Evolutionary conservation across 2,329 filamentous ascomycete species (phyloP), one percentile per base, ranked within the genome.

Genomic region (Aulographum hederae): DNA sequence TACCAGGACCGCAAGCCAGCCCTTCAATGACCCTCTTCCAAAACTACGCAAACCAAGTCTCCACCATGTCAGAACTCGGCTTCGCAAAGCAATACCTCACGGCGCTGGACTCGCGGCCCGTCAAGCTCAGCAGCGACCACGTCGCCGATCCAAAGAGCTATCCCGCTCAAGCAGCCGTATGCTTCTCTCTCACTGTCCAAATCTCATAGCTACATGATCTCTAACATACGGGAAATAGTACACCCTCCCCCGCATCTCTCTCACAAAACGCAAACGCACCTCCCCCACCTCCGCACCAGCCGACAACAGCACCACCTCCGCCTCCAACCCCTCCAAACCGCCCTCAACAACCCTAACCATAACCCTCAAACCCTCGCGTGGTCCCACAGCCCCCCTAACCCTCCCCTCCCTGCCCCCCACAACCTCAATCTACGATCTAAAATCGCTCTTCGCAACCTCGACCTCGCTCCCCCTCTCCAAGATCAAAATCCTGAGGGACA

Each of bases 121-220:
- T 73, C 44, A 91, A 85, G 61, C 69, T 95, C 39, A 73, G 77
- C n/a, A 63, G 79, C 40, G 82, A 95, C 53, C 78, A 94, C 70
- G 74, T 91, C 53, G 80, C 86, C 55, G 81, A 94, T 48, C 73
- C 81, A 31, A 74, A 73, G 45, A 71, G 66, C 41, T 85, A 86
- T 50, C 78, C 80, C 16, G 61, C 78, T 17, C 72, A 78, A 38
- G 65, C 73, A 41, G 77, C 84, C 12, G 86, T 94, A 68, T 18
- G 73, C 52, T 31, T 36, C 27, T 29, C 29, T 33, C 26, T 18
- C 8, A n/a, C 10, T 17, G 8, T 17, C 8, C 10, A 10, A 13
- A 28, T 28, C 8, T 28, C n/a, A n/a, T n/a, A n/a, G n/a, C n/a
- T n/a, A n/a, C n/a, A 40, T 16, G 20, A 32, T 26, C 29, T 30